phyloP scores from a whole-genome alignment of 208 protist genomes.

The Crithidia sp. region DNA sequence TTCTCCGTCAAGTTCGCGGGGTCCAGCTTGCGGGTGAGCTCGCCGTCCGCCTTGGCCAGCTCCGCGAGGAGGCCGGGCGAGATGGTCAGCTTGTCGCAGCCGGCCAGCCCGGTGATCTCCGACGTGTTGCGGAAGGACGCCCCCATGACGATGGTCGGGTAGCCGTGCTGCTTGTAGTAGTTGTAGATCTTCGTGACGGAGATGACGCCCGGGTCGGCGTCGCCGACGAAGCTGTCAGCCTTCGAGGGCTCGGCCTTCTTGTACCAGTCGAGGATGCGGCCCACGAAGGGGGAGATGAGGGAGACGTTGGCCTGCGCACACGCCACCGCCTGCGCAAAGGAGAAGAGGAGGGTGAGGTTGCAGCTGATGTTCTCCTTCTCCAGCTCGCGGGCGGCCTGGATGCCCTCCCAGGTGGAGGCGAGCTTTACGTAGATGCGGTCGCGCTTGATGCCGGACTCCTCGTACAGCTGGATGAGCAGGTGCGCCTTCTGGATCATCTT shows the following conservation, averaged over 20 bases:
- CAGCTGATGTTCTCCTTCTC: slow-evolving; percentile 97
- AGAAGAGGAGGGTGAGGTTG: slow-evolving; percentile 99
- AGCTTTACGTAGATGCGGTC: slow-evolving; percentile 97
- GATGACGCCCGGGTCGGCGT: slow-evolving; percentile 94
- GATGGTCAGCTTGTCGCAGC: slow-evolving; percentile 98
- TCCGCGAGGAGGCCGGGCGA: slow-evolving; percentile 95
- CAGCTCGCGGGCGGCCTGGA: slow-evolving; percentile 92
- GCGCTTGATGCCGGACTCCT: slow-evolving; percentile 90
- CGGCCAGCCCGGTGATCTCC: slow-evolving; percentile 94
- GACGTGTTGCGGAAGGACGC: slow-evolving; percentile 96
- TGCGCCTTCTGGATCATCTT: slow-evolving; percentile 93
- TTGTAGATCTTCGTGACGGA: slow-evolving; percentile 96
- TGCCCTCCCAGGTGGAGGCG: slow-evolving; percentile 98
- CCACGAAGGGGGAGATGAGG: slow-evolving; percentile 97
- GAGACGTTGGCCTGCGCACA: slow-evolving; percentile 95
- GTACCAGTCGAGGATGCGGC: slow-evolving; percentile 98
- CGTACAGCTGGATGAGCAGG: slow-evolving; percentile 95
- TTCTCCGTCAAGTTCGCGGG: slow-evolving; percentile 43
- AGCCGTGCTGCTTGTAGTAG: slow-evolving; percentile 98
- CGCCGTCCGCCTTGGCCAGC: slow-evolving; percentile 61
- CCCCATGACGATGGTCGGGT: slow-evolving; percentile 98
- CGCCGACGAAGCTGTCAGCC: slow-evolving; percentile 65
- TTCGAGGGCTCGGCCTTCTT: slow-evolving; percentile 72
- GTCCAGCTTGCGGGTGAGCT: slow-evolving; percentile 70
- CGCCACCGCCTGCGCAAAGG: slow-evolving; percentile 93